A percentile compares a stretch with the other conserved stretches of the same genome.
Conservation (phyloP, 768 basidiomycete genomes). For the Tricholoma flavovirens region DNA sequence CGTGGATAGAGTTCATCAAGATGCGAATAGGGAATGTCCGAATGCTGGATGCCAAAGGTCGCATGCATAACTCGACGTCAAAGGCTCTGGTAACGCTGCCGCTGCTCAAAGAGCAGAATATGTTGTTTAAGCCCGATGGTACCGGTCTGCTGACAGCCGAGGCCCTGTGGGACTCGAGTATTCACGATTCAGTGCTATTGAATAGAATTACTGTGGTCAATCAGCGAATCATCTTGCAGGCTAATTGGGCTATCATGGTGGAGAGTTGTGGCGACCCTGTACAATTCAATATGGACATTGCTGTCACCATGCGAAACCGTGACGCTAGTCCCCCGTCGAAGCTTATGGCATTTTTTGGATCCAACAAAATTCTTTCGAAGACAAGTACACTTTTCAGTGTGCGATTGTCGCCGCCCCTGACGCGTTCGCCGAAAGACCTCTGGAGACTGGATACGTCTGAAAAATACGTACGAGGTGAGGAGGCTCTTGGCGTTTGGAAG, state of each 20-base stretch:
- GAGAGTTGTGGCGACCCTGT: constrained; percentile 81
- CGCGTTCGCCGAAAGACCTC: constrained; percentile 81
- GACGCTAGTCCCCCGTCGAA: constrained; percentile 82
- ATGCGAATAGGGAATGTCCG: constrained; percentile 81
- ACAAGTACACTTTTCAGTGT: constrained; percentile 83
- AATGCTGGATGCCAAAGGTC: constrained; percentile 77
- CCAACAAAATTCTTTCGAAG: constrained; percentile 71
- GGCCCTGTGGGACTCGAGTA: constrained; percentile 89
- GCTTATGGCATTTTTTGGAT: constrained; percentile 69
- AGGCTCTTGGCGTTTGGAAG: constrained; percentile 75
- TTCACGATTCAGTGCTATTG: constrained; percentile 80
- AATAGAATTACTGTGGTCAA: constrained; percentile 78
- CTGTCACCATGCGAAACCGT: constrained; percentile 76
- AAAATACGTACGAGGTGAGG: constrained; percentile 94
- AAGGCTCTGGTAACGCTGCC: constrained; percentile 69
- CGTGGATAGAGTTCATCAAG: constrained; percentile 77
- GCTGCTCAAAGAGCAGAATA: constrained; percentile 60
- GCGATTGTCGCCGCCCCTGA: constrained; percentile 74
- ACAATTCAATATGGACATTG: constrained; percentile 84
- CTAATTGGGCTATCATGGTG: constrained; percentile 76
- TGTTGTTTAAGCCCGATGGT: constrained; percentile 82
- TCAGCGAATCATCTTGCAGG: constrained; percentile 74
- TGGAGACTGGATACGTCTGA: constrained; percentile 95
- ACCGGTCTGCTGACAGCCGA: constrained; percentile 64
- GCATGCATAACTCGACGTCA: constrained; percentile 71